These are phyloP conservation scores for Rickenella mellea DNA, from an alignment of 768 basidiomycete genomes.

Conservation along the genomic window DNA sequence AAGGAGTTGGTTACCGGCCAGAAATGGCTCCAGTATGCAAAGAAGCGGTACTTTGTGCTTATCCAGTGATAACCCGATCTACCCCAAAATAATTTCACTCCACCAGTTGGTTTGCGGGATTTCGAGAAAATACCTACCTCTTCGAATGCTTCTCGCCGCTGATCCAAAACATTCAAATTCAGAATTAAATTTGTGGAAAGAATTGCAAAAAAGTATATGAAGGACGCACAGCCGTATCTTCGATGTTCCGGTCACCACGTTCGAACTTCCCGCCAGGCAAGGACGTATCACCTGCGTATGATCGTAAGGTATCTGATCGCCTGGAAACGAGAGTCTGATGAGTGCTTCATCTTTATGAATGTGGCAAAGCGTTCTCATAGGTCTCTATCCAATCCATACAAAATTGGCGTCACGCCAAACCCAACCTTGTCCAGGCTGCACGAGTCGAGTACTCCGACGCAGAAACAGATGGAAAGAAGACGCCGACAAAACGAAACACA, in stretches of 20 bases:
- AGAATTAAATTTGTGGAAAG: not conserved
- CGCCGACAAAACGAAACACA: conserved; percentile 17
- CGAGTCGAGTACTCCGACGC: not conserved
- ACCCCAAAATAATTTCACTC: conserved; percentile 3
- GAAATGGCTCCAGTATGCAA: conserved; percentile 71
- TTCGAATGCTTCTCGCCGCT: conserved; percentile 86
- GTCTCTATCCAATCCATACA: not conserved
- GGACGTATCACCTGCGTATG: conserved; percentile 84
- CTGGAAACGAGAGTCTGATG: conserved; percentile 25
- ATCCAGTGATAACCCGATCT: conserved; percentile 82
- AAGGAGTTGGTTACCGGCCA: conserved; percentile 60
- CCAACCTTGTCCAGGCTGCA: not conserved
- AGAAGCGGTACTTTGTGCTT: conserved; percentile 60
- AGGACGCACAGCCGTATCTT: conserved; percentile 63
- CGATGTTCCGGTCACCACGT: conserved; percentile 50
- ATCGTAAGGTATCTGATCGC: conserved; percentile 59
- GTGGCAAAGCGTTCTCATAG: not conserved
- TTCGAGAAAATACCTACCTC: conserved; percentile 42
- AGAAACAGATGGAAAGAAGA: not conserved
- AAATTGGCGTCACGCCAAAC: not conserved
- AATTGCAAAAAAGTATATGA: not conserved
- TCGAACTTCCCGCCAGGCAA: conserved; percentile 83
- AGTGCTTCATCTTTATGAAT: not conserved
- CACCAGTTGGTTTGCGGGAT: not conserved
- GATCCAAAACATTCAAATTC: not conserved